Conservation (phyloP, 2,329 filamentous ascomycete genomes). For the Sporothrix pseudoabietina region DNA sequence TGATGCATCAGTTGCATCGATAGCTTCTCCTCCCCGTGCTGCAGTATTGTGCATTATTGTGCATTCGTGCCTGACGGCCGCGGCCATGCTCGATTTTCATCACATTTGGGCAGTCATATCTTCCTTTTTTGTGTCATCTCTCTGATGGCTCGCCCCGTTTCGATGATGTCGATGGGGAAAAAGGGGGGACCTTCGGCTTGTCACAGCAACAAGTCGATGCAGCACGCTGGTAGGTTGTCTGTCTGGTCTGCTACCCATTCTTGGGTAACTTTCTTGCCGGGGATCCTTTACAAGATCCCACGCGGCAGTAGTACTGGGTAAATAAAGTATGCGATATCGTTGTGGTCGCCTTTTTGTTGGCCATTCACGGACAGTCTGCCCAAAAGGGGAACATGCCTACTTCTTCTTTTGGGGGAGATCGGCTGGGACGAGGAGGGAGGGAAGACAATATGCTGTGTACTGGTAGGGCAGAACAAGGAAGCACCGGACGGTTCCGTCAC, state of each 20-base stretch:
- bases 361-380: neutral
- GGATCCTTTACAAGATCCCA: neutral
- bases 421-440: neutral
- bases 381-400: conserved; percentile 2
- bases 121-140: neutral
- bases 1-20: neutral
- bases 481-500: neutral
- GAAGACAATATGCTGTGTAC: neutral
- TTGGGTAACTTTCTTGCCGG: conserved; percentile 5
- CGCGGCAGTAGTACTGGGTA: neutral
- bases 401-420: conserved; percentile 13
- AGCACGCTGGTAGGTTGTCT: conserved; percentile 25
- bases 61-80: conserved; percentile 29
- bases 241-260: no score
- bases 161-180: neutral
- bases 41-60: conserved; percentile 15
- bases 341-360: neutral
- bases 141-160: conserved; percentile 11
- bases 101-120: neutral
- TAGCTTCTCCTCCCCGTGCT: neutral
- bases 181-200: neutral
- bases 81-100: neutral
- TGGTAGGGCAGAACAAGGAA: neutral
- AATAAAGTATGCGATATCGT: neutral
- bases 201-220: conserved; percentile 19